Conservation (phyloP, 2,329 filamentous ascomycete species). For the Pestalotiopsis sp. region DNA sequence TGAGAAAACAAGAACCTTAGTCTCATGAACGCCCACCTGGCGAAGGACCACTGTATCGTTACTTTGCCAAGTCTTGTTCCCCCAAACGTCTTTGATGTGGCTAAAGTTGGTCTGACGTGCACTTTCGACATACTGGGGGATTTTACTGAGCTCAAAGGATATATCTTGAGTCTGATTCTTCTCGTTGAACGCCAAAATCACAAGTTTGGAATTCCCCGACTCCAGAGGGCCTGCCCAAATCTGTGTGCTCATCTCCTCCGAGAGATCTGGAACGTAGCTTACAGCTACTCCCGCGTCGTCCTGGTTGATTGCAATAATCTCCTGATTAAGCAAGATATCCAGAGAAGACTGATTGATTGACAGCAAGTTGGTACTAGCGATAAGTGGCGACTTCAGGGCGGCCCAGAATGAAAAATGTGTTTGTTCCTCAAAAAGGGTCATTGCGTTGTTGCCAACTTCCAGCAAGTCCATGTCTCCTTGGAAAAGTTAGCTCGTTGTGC, state of each 20-base stretch:
- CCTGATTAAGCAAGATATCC: conserved; percentile 39
- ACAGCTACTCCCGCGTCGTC: conserved; percentile 31
- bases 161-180: conserved; percentile 13
- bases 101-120: neutral
- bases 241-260: conserved; percentile 27
- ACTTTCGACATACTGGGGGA: conserved; percentile 4
- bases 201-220: neutral
- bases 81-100: conserved; percentile 2
- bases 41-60: neutral
- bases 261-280: conserved; percentile 24
- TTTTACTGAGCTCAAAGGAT: conserved; percentile 12
- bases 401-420: conserved; percentile 50
- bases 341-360: conserved; percentile 36
- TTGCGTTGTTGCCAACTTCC: conserved; percentile 40
- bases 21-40: conserved; percentile 4
- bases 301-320: conserved; percentile 42
- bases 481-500: neutral
- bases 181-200: conserved; percentile 22
- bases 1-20: conserved; percentile 12
- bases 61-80: neutral
- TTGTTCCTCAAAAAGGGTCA: conserved; percentile 41
- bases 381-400: conserved; percentile 46
- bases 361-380: conserved; percentile 42
- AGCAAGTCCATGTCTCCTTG: conserved; percentile 44
- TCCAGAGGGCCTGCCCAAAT: conserved; percentile 29